Percentiles rank a stretch among this genome's conserved stretches.
These are phyloP conservation scores for Peronospora farinosa DNA, from an alignment of 352 stramenopile genomes.

Conservation along the genomic window DNA sequence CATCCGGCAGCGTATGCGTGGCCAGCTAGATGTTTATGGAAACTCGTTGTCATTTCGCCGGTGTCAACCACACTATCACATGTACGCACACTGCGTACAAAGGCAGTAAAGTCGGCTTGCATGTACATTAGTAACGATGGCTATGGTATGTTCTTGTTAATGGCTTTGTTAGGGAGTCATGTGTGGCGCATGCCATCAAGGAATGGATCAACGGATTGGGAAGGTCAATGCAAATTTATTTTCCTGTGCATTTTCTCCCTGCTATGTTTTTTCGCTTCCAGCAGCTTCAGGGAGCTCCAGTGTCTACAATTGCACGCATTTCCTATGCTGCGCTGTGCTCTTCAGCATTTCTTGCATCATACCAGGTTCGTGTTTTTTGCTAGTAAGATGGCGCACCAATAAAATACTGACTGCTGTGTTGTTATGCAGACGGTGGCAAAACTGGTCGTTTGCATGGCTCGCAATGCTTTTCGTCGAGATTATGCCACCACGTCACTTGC, in stretches of 20 bases:
- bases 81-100: conserved; percentile 33
- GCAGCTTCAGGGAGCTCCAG: conserved; percentile 43
- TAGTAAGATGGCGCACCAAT: not conserved
- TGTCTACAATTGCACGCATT: conserved; percentile 42
- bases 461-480: conserved; percentile 69
- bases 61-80: conserved; percentile 84
- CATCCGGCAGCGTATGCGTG: conserved; percentile 49
- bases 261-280: conserved; percentile 70
- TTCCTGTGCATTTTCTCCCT: conserved; percentile 74
- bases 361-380: conserved; percentile 42
- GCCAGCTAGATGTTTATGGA: conserved; percentile 36
- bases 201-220: conserved; percentile 67
- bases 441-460: conserved; percentile 59
- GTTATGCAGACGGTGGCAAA: conserved; percentile 58
- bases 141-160: not conserved
- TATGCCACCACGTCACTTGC: conserved; percentile 38
- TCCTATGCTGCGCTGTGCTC: conserved; percentile 69
- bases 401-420: not conserved
- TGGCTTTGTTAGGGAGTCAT: conserved; percentile 58
- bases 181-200: conserved; percentile 64
- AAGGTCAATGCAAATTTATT: conserved; percentile 70
- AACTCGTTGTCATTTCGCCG: conserved; percentile 48
- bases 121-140: not conserved
- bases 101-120: not conserved
- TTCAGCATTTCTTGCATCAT: conserved; percentile 76